Base-by-base conservation (phyloP, 176 grass and related monocot genomes). In the Lolium perenne region DNA sequence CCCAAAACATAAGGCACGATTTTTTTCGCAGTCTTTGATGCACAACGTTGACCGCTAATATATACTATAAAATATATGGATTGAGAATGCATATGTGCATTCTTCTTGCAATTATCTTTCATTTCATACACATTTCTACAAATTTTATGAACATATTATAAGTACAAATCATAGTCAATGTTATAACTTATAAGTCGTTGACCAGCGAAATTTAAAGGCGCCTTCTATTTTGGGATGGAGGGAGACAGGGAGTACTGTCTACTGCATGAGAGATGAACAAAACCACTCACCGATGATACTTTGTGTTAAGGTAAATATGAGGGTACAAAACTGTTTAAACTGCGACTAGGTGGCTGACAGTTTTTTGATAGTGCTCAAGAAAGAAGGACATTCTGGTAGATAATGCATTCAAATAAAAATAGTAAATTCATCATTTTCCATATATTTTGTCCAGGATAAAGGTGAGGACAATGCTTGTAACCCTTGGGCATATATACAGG, bases 291-390 rank as follows among this genome's bases (percentile, higher is more conserved):
- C 18, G 9, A 45, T 14, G 38, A 54, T 32, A 74, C 57, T 63
- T 45, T 12, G n/a, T 12, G 12, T 57, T 74, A 75, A 85, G n/a
- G 10, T 74, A 54, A 74, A 61, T 83, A 40, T 29, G 55, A 77
- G 16, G 0, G 38, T 57, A 23, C 68, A 65, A 32, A 38, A 23
- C 21, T 80, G 2, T 7, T 80, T 4, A 43, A 15, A 64, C 38
- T 2, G 22, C 38, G 4, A 17, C 38, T 71, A 70, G 12, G 17
- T 21, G 62, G 38, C 16, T 82, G n/a, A 58, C 12, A 71, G 2
- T 12, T 23, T 11, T 23, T 11, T 57, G 38, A 25, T 71, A 41
- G 11, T 71, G 49, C 32, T 57, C 29, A 71, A 17, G 47, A 58
- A 29, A 29, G 26, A 71, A 83, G n/a, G 5, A 59, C n/a, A 43